Conservation (phyloP, 2,329 filamentous ascomycete species). For the Colletotrichum musae region DNA sequence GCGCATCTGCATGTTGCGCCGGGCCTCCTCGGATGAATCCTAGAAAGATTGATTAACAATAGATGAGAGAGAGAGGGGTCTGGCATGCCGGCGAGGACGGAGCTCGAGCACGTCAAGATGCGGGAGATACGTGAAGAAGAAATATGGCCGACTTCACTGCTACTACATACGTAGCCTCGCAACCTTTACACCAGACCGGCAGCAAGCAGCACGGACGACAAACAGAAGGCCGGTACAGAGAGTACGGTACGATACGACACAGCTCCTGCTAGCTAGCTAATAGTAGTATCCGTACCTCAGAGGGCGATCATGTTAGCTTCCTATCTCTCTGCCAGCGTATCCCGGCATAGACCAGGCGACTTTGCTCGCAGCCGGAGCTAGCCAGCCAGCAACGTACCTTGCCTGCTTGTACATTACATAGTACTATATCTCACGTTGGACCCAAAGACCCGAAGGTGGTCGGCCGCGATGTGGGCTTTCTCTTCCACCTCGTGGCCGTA, state of each 20-base stretch:
- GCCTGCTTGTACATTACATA: not conserved
- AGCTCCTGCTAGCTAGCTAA: too few relatives aligned
- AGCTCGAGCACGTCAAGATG: conserved; percentile 16
- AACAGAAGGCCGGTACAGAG: conserved; percentile 1
- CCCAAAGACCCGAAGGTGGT: conserved; percentile 5
- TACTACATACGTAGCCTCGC: too few relatives aligned
- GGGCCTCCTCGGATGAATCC: conserved; percentile 15
- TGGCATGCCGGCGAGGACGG: conserved; percentile 6
- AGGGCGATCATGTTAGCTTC: conserved; percentile 13
- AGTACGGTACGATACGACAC: not conserved
- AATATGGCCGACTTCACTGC: conserved; percentile 8
- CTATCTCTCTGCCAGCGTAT: not conserved
- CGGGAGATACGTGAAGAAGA: conserved; percentile 22
- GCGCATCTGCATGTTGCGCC: conserved; percentile 10
- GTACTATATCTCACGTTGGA: too few relatives aligned
- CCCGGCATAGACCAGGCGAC: not conserved
- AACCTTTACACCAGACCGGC: not conserved
- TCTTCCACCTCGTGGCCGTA: conserved; percentile 13
- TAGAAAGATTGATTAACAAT: not conserved
- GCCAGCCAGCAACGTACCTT: not conserved
- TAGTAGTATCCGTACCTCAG: too few relatives aligned
- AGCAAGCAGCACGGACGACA: not conserved
- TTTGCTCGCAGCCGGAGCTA: conserved; percentile 6
- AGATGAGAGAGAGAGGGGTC: not conserved
- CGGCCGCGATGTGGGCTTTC: conserved; percentile 6